These are phyloP conservation scores for Phytophthora aleatoria DNA, from an alignment of 352 stramenopile genomes.

Conservation along the genomic window DNA sequence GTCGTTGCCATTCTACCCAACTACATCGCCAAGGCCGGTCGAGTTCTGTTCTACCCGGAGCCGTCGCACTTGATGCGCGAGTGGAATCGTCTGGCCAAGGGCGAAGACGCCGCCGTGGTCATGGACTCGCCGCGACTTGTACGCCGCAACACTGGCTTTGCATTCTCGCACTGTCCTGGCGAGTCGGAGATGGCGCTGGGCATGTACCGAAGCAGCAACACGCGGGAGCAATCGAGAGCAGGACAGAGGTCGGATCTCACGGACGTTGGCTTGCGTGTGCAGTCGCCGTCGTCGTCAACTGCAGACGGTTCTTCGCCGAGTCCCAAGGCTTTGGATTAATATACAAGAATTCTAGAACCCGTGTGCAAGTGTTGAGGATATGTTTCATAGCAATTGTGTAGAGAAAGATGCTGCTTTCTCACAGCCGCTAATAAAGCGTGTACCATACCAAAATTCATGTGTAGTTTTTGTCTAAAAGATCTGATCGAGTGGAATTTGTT, in stretches of 20 bases:
- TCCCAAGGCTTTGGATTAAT: conserved; percentile 31
- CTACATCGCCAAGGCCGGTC: conserved; percentile 86
- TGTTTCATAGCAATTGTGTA: conserved; percentile 13
- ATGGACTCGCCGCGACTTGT: conserved; percentile 78
- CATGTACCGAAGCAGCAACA: conserved; percentile 39
- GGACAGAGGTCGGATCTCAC: conserved; percentile 42
- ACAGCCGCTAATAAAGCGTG: conserved; percentile 33
- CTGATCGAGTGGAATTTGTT: conserved; percentile 60
- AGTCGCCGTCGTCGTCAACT: conserved; percentile 58
- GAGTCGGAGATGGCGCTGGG: conserved; percentile 77
- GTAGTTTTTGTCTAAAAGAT: conserved; percentile 49
- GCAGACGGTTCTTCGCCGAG: conserved; percentile 62
- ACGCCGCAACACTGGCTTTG: conserved; percentile 87
- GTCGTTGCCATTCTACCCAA: conserved; percentile 76
- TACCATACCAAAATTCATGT: conserved; percentile 29
- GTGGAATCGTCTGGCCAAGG: conserved; percentile 88
- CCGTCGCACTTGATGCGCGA: conserved; percentile 90
- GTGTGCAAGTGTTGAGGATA: conserved; percentile 7
- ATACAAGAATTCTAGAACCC: conserved; percentile 9
- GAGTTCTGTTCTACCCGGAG: conserved; percentile 89
- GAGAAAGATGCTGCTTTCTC: conserved; percentile 22
- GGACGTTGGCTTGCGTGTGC: conserved; percentile 33
- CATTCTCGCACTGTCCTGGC: conserved; percentile 81
- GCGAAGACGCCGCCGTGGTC: conserved; percentile 58
- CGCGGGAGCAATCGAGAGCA: conserved; percentile 17